Percentiles rank a stretch among this genome's conserved stretches.
Evolutionary conservation across 139 green algal genomes (phyloP).

Genomic region (Pseudopediastrum boryanum): DNA sequence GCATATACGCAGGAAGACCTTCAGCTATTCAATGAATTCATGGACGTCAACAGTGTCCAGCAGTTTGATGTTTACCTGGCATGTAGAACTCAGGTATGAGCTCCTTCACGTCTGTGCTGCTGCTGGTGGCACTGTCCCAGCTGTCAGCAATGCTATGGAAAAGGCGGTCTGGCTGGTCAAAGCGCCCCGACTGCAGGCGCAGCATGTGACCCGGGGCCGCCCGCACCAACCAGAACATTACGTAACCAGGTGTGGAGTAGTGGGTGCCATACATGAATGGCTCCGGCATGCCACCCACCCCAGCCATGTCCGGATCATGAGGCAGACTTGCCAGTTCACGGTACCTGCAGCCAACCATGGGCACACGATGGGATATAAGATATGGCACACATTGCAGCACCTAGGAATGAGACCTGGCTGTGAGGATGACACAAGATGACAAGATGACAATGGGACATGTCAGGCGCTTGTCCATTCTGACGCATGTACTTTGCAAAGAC

Average conservation of each 20-base stretch:
- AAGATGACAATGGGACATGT: too few relatives aligned
- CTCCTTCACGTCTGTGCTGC: slow-evolving; percentile 94
- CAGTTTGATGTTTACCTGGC: slow-evolving; percentile 37
- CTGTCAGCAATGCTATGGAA: slow-evolving; percentile 81
- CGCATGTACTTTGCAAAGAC: too few relatives aligned
- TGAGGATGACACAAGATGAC: too few relatives aligned
- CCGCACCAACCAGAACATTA: slow-evolving; percentile 93
- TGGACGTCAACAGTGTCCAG: too few relatives aligned
- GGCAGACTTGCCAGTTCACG: slow-evolving; percentile 65
- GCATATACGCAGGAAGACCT: too few relatives aligned
- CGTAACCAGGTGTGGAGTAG: slow-evolving; percentile 94
- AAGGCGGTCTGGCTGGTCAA: slow-evolving; percentile 93
- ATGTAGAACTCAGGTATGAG: slow-evolving; percentile 98
- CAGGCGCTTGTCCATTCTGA: too few relatives aligned
- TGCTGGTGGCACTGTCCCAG: slow-evolving; percentile 83
- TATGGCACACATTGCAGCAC: too few relatives aligned
- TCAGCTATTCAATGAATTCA: too few relatives aligned
- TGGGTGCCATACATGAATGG: slow-evolving; percentile 96
- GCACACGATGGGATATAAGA: too few relatives aligned
- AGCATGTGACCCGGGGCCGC: slow-evolving; percentile 90
- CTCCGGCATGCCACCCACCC: slow-evolving; percentile 51
- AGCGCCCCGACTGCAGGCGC: slow-evolving; percentile 89
- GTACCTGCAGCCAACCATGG: slow-evolving; percentile 43
- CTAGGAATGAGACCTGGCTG: too few relatives aligned
- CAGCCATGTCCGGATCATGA: slow-evolving; percentile 20